Evolutionary conservation across 768 basidiomycete genomes (phyloP).

Genomic region (Podaxis mareebaensis): DNA sequence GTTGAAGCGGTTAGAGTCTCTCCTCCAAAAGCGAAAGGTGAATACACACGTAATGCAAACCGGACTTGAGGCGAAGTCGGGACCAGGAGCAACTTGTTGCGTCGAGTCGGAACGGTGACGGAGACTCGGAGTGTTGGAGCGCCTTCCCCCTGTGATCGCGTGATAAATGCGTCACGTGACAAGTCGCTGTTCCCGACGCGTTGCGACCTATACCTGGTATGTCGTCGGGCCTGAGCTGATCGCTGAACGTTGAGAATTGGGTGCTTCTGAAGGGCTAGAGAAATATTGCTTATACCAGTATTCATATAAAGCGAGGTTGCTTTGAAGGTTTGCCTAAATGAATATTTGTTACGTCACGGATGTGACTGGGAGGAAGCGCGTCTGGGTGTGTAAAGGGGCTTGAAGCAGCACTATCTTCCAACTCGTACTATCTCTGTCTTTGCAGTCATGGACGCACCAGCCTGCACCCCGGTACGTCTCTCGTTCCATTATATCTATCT

Average conservation of each 20-base stretch:
- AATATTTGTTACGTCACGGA: neutral
- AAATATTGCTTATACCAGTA: too few species aligned
- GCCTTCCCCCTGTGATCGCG: too few species aligned
- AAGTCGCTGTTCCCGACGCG: too few species aligned
- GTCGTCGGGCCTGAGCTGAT: too few species aligned
- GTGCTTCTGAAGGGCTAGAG: too few species aligned
- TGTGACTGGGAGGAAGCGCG: neutral
- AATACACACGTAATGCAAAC: neutral
- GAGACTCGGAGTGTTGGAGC: too few species aligned
- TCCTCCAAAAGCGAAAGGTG: neutral
- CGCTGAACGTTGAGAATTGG: too few species aligned
- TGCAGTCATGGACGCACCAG: constrained; percentile 3
- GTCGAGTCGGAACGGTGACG: neutral
- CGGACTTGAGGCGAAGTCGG: neutral
- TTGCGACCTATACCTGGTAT: too few species aligned
- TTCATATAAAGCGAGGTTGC: too few species aligned
- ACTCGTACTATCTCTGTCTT: neutral
- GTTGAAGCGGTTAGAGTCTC: neutral
- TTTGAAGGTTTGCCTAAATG: too few species aligned
- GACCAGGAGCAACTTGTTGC: neutral
- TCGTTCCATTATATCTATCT: neutral
- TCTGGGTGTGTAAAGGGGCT: too few species aligned
- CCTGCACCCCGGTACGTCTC: constrained; percentile 1
- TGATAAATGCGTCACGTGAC: too few species aligned
- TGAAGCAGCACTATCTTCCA: neutral